A percentile compares a stretch with the other conserved stretches of the same genome.
phyloP scores from a whole-genome alignment of 2,329 filamentous ascomycete genomes.

The Myriosclerotinia duriaeana region DNA sequence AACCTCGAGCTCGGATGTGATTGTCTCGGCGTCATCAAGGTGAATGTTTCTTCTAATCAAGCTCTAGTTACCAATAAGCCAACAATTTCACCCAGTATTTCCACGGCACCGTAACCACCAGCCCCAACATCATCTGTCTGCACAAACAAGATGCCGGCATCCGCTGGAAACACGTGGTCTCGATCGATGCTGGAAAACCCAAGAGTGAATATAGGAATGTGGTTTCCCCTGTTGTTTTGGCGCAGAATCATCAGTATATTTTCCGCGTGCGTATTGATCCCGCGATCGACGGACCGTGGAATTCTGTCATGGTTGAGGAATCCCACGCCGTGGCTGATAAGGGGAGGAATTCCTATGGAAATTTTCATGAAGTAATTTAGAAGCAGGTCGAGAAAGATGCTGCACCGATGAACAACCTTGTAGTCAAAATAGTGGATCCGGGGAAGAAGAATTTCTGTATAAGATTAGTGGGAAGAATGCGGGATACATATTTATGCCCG shows the following conservation, averaged over 20 bases:
- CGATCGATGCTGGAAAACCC: slow-evolving; percentile 53
- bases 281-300: slow-evolving; percentile 54
- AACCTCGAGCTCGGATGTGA: slow-evolving; percentile 68
- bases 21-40: slow-evolving; percentile 60
- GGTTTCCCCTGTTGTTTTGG: slow-evolving; percentile 59
- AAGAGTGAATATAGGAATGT: slow-evolving; percentile 54
- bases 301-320: slow-evolving; percentile 56
- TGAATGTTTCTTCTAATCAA: background rate
- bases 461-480: slow-evolving; percentile 79
- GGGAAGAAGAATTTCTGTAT: slow-evolving; percentile 61
- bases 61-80: background rate
- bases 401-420: slow-evolving; percentile 53
- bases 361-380: slow-evolving; percentile 50
- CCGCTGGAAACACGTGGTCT: slow-evolving; percentile 63
- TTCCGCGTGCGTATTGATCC: slow-evolving; percentile 57
- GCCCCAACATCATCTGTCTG: slow-evolving; percentile 63
- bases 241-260: slow-evolving; percentile 60
- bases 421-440: slow-evolving; percentile 86
- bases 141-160: slow-evolving; percentile 71
- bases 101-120: slow-evolving; percentile 54
- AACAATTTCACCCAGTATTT: slow-evolving; percentile 51
- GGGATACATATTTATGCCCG: slow-evolving; percentile 82
- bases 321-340: slow-evolving; percentile 48
- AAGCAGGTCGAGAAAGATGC: slow-evolving; percentile 45
- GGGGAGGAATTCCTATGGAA: slow-evolving; percentile 53